Evolutionary conservation across 768 basidiomycete genomes (phyloP).

Genomic region (Dacryopinax spathularia): DNA sequence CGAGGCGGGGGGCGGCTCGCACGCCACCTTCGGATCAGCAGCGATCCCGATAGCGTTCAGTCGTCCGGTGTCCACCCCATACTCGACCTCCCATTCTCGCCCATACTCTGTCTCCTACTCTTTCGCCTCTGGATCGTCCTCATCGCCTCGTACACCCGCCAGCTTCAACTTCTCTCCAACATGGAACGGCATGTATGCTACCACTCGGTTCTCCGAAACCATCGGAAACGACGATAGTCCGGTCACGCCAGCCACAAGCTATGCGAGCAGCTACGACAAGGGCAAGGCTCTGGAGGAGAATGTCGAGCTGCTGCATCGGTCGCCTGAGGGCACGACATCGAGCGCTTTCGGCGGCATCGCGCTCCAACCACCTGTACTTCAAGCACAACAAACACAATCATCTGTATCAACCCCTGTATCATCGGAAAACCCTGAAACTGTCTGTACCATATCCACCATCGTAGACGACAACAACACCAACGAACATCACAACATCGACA

Average conservation of each 20-base stretch:
- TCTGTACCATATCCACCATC: not conserved
- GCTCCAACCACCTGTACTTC: not conserved
- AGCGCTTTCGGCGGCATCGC: not conserved
- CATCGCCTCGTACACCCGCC: not conserved
- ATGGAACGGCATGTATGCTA: not conserved
- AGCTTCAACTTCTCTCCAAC: not conserved
- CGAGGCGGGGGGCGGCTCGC: not conserved
- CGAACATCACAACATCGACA: not conserved
- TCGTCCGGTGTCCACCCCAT: not conserved
- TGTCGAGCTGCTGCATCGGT: too few relatives aligned
- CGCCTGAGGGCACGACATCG: not conserved
- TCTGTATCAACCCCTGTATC: not conserved
- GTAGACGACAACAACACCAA: conserved; percentile 1
- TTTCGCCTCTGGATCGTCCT: not conserved
- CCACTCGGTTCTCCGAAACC: not conserved
- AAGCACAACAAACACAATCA: not conserved
- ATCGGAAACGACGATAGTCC: not conserved
- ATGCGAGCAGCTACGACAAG: conserved; percentile 14
- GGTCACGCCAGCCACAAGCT: not conserved
- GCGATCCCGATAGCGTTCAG: not conserved
- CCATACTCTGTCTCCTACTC: not conserved
- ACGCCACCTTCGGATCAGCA: not conserved
- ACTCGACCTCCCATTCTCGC: not conserved
- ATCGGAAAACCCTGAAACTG: not conserved
- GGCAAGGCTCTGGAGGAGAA: conserved; percentile 17